Percentiles rank a stretch among this genome's conserved stretches.
Conservation (phyloP, 768 basidiomycete genomes). For the Auricularia sp. region DNA sequence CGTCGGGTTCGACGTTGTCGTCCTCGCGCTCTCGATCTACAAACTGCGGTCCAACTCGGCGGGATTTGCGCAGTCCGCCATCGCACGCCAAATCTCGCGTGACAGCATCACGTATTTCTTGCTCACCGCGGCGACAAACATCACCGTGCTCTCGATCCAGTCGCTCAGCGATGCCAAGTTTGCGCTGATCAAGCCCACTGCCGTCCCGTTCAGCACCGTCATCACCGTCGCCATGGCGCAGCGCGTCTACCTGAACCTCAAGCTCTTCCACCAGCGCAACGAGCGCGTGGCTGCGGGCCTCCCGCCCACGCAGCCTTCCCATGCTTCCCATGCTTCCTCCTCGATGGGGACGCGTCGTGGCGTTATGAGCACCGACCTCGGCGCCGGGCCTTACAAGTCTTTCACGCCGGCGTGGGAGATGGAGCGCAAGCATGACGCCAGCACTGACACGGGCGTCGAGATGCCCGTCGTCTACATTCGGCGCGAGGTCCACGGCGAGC, state of each 20-base stretch:
- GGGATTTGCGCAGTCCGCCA: not conserved
- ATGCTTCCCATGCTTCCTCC: not conserved
- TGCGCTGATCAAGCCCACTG: constrained; percentile 22
- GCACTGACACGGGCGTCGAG: not conserved
- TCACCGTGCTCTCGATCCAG: constrained; percentile 20
- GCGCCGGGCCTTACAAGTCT: not conserved
- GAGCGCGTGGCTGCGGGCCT: not conserved
- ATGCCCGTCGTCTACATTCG: not conserved
- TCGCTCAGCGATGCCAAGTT: constrained; percentile 14
- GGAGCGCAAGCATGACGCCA: not conserved
- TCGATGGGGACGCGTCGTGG: not conserved
- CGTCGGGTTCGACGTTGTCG: constrained; percentile 21
- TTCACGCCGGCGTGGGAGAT: not conserved
- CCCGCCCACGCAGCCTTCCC: not conserved
- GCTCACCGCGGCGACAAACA: constrained; percentile 19
- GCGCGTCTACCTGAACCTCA: constrained; percentile 17
- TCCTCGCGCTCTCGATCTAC: constrained; percentile 20
- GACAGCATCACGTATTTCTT: constrained; percentile 8
- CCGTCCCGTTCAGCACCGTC: constrained; percentile 21
- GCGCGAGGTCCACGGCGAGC: not conserved
- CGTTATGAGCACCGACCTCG: not conserved
- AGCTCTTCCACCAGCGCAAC: not conserved
- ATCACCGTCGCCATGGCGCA: constrained; percentile 28
- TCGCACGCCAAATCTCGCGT: not conserved
- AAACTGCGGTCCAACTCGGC: constrained; percentile 8